These are phyloP conservation scores for Exophiala dermatitidis DNA, from an alignment of 2,329 filamentous ascomycete species.

Conservation along the genomic window DNA sequence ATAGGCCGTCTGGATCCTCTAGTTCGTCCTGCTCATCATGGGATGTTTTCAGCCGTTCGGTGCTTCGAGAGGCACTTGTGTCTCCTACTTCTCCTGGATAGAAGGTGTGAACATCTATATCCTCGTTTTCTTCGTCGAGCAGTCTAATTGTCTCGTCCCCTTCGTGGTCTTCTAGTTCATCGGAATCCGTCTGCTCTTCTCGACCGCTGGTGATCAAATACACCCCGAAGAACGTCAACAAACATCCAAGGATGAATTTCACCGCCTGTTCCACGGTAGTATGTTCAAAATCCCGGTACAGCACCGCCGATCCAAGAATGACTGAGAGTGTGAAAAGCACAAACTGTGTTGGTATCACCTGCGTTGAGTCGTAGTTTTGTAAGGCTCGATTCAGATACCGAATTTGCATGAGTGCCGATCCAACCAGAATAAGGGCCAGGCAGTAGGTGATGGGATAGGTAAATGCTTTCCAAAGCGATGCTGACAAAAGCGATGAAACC, in stretches of 20 bases:
- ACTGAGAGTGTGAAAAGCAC: constrained; percentile 94
- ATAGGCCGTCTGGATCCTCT: constrained; percentile 2
- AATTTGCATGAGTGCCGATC: constrained; percentile 90
- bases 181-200: constrained; percentile 49
- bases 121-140: constrained; percentile 35
- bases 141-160: constrained; percentile 50
- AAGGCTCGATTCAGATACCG: constrained; percentile 88
- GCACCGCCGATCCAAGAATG: constrained; percentile 83
- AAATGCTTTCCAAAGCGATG: constrained; percentile 79
- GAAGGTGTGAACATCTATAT: constrained; percentile 15
- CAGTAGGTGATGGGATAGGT: constrained; percentile 87
- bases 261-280: constrained; percentile 63
- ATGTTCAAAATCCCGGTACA: constrained; percentile 92
- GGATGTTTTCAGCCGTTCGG: not conserved
- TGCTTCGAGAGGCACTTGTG: not conserved
- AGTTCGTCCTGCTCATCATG: constrained; percentile 2
- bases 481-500: constrained; percentile 88
- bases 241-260: constrained; percentile 86
- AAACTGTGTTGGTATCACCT: constrained; percentile 96
- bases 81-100: constrained; percentile 12
- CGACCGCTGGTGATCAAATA: constrained; percentile 91
- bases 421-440: constrained; percentile 69
- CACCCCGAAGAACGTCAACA: constrained; percentile 91
- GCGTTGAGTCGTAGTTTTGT: constrained; percentile 91
- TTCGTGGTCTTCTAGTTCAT: constrained; percentile 52